phyloP scores from a whole-genome alignment of 2,329 filamentous ascomycete genomes.

The Dactylellina cionopaga region DNA sequence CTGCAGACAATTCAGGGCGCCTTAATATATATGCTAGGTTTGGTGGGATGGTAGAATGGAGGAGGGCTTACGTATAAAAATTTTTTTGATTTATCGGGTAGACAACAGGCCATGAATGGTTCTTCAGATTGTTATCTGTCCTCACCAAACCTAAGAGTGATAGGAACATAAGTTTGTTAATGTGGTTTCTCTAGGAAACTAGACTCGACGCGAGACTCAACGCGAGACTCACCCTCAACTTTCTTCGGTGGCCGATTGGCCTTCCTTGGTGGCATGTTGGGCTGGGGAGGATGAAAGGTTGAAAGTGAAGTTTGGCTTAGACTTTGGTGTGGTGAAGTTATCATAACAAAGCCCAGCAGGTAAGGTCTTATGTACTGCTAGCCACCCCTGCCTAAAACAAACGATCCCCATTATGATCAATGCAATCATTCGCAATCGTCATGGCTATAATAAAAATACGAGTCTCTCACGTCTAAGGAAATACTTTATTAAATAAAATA shows the following conservation, averaged over 20 bases:
- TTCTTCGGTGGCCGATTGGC: constrained; percentile 37
- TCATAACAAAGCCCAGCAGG: no score
- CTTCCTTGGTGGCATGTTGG: constrained; percentile 49
- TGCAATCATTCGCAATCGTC: no score
- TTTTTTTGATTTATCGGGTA: constrained; percentile 99
- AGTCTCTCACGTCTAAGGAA: no score
- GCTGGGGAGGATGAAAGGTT: not conserved
- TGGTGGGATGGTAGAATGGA: not conserved
- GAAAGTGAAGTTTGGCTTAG: not conserved
- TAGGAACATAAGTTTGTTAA: not conserved
- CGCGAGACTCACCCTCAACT: constrained; percentile 32
- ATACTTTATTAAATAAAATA: not conserved
- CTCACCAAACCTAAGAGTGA: constrained; percentile 78
- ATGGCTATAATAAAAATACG: no score
- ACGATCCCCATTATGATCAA: no score
- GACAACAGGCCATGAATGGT: constrained; percentile 91
- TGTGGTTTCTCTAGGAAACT: not conserved
- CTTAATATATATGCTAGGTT: no score
- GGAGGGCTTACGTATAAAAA: constrained; percentile 83
- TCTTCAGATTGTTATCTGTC: constrained; percentile 98
- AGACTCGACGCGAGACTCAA: not conserved
- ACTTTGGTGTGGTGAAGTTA: no score
- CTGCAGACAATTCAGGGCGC: no score
- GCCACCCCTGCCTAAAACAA: no score
- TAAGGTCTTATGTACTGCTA: no score